Evolutionary conservation across 164 flowering plant genomes (phyloP), one percentile per base, ranked within the genome.

Genomic region (Chimonanthus praecox): DNA sequence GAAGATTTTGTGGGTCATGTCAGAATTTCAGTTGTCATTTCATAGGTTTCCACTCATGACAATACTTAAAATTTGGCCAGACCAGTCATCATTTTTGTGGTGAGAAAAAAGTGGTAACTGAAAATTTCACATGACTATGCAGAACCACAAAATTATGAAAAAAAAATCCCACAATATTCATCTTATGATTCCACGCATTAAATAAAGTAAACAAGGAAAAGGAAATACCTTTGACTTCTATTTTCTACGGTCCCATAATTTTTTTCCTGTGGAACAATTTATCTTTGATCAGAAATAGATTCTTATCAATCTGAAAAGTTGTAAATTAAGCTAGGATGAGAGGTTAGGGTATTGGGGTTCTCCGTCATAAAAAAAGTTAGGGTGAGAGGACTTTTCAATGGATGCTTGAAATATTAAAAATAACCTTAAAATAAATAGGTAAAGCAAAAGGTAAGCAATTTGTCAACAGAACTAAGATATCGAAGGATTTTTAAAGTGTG

Each of bases 141-240:
- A n/a, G 11, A n/a, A 13, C 60, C n/a, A 54, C 60, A 11, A 54
- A 54, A 54, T 54, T 54, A 13, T 54, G 16, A 54, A 9, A 54
- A 54, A 54, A 54, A 54, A 54, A 13, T 10, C 16, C 11, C 60
- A 54, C 58, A 3, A 16, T 10, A 13, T 54, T 54, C 60, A 10
- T 54, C n/a, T 7, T 9, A 9, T 33, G 33, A 33, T 33, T 54
- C 60, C 60, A 7, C 11, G 7, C 11, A 54, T 54, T 16, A 54
- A 10, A 4, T 54, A 54, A 54, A 10, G 10, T 54, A 13, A 16
- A 33, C 49, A 67, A 43, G 20, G 71, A 60, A 63, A 70, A 48
- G 4, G 4, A 7, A 7, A 65, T 75, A 80, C 82, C 82, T 80
- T 62, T 71, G 66, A 75, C 66, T 67, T 68, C 70, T 67, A 6